A percentile compares a stretch with the other conserved stretches of the same genome.
phyloP scores from a whole-genome alignment of 495 filamentous ascomycete genomes.

The Aspergillus nidulans region DNA sequence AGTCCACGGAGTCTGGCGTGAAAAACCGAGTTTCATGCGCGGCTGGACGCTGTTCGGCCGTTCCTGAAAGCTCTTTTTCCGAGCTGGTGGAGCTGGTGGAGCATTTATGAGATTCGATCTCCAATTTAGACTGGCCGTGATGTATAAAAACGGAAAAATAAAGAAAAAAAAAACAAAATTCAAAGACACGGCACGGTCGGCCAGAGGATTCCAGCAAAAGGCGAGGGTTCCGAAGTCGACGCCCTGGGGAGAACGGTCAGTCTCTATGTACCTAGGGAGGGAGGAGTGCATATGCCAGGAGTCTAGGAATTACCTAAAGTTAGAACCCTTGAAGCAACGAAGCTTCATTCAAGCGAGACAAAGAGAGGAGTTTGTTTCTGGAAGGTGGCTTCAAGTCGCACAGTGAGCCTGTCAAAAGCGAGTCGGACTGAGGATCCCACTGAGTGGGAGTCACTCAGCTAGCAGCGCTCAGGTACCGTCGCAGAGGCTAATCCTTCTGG shows the following conservation, averaged over 20 bases:
- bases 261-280: slow-evolving; percentile 3
- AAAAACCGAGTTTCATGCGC: not conserved
- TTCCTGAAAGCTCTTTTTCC: slow-evolving; percentile 31
- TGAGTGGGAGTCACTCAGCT: too few relatives aligned
- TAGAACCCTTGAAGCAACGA: slow-evolving; percentile 2
- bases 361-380: not conserved
- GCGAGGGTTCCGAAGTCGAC: slow-evolving; percentile 2
- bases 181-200: slow-evolving; percentile 17
- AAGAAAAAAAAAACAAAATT: slow-evolving; percentile 12
- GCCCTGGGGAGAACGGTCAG: slow-evolving; percentile 1
- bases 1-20: not conserved
- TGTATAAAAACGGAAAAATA: slow-evolving; percentile 14
- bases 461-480: not conserved
- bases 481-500: slow-evolving; percentile 12
- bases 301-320: not conserved
- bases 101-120: slow-evolving; percentile 35
- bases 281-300: slow-evolving; percentile 17
- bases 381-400: slow-evolving; percentile 3
- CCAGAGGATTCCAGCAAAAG: slow-evolving; percentile 3
- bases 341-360: not conserved
- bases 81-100: slow-evolving; percentile 29
- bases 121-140: slow-evolving; percentile 20
- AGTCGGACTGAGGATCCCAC: not conserved
- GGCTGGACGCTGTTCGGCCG: not conserved
- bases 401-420: slow-evolving; percentile 16